phyloP scores from a whole-genome alignment of 371 early-diverging fungal genomes.

The Hamiltosporidium magnivora region DNA sequence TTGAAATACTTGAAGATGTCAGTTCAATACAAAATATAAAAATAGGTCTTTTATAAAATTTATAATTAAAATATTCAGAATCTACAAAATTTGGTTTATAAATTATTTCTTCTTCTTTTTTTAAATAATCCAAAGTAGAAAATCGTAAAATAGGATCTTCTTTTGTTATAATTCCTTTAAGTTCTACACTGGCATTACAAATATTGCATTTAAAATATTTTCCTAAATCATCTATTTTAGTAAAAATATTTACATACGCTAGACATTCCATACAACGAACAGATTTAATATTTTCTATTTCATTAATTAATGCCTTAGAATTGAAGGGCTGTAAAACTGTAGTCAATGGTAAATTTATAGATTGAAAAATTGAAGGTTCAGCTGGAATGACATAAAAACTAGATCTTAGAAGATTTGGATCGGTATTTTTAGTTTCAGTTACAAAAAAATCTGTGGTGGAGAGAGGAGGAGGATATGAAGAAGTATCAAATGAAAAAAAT shows the following conservation, averaged over 20 bases:
- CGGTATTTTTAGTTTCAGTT: conserved; percentile 27
- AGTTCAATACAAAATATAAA: conserved; percentile 39
- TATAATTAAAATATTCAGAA: neutral
- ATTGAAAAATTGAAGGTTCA: conserved; percentile 33
- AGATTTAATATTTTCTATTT: conserved; percentile 6
- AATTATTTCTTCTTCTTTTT: too few species aligned
- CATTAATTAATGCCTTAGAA: conserved; percentile 17
- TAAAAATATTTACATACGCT: conserved; percentile 27
- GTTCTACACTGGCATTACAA: conserved; percentile 13
- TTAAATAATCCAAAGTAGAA: neutral
- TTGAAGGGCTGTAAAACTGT: conserved; percentile 46
- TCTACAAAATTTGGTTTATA: neutral
- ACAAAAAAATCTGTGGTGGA: conserved; percentile 36
- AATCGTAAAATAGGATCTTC: conserved; percentile 6
- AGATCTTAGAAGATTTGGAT: conserved; percentile 30
- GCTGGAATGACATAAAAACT: conserved; percentile 52
- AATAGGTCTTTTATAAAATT: conserved; percentile 3
- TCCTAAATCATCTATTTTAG: neutral
- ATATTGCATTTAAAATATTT: conserved; percentile 44
- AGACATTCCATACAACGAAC: conserved; percentile 42
- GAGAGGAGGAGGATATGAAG: conserved; percentile 20
- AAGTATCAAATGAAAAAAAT: conserved; percentile 13
- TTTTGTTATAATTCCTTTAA: conserved; percentile 8
- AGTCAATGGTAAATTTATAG: conserved; percentile 42
- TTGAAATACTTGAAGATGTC: neutral